Evolutionary conservation across 192 early-diverging fungal species (phyloP).

Genomic region (Lunasporangiospora selenospora): DNA sequence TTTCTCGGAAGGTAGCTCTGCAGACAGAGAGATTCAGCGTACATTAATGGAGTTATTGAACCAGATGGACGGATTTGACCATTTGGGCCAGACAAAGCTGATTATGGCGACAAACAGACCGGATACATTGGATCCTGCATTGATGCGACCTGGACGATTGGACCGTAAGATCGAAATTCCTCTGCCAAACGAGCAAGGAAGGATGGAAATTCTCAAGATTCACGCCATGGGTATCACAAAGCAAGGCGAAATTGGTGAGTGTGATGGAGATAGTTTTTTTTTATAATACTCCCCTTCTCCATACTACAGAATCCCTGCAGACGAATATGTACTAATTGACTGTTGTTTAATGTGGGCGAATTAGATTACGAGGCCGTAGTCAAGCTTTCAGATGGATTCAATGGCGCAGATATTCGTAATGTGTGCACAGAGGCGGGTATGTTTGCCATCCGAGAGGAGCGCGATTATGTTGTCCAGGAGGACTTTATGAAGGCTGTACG

Average conservation of each 20-base stretch:
- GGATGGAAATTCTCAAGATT: slow-evolving; percentile 98
- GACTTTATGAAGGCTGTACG: slow-evolving; percentile 99
- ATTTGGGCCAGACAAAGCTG: slow-evolving; percentile 96
- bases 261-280: not conserved
- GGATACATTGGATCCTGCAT: slow-evolving; percentile 98
- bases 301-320: not conserved
- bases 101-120: slow-evolving; percentile 99
- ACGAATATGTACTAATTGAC: not conserved
- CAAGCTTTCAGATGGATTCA: slow-evolving; percentile 97
- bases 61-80: slow-evolving; percentile 99
- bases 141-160: slow-evolving; percentile 94
- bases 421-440: slow-evolving; percentile 99
- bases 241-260: slow-evolving; percentile 91
- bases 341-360: not conserved
- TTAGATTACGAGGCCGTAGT: slow-evolving; percentile 96
- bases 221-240: slow-evolving; percentile 94
- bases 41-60: slow-evolving; percentile 99
- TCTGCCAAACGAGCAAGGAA: slow-evolving; percentile 96
- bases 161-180: slow-evolving; percentile 99
- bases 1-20: slow-evolving; percentile 98
- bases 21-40: slow-evolving; percentile 99
- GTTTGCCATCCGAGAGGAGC: slow-evolving; percentile 99
- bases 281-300: not conserved
- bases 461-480: slow-evolving; percentile 97
- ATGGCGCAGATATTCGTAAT: slow-evolving; percentile 98